A percentile compares a stretch with the other conserved stretches of the same genome.
These are phyloP conservation scores for Boeremia lycopersici DNA, from an alignment of 2,329 filamentous ascomycete genomes.

Conservation along the genomic window DNA sequence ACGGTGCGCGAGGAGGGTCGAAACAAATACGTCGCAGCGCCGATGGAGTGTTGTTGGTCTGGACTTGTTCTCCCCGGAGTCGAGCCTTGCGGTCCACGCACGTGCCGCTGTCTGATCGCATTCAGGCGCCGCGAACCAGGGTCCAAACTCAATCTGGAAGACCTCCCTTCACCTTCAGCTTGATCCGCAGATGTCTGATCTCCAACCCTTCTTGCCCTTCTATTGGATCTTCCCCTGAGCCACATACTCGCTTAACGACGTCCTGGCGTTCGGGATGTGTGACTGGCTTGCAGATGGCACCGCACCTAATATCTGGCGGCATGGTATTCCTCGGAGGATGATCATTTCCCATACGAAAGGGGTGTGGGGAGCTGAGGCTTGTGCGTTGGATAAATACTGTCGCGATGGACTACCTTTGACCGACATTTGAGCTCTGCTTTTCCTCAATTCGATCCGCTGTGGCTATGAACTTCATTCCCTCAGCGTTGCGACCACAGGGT, in stretches of 20 bases:
- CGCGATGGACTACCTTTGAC: background rate
- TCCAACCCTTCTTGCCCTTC: background rate
- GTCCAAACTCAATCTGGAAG: background rate
- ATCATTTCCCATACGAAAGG: background rate
- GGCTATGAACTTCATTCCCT: conserved; percentile 27
- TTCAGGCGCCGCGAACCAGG: background rate
- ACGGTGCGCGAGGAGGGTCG: background rate
- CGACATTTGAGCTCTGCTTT: background rate
- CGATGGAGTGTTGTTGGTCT: conserved; percentile 1
- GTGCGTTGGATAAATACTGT: conserved; percentile 2
- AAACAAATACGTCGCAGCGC: background rate
- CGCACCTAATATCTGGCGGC: conserved; percentile 7
- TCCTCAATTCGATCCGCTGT: background rate
- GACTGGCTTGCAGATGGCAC: conserved; percentile 19
- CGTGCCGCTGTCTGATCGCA: background rate
- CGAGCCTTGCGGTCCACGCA: conserved; percentile 3
- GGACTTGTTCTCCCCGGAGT: background rate
- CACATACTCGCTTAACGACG: background rate
- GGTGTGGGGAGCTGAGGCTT: conserved; percentile 10
- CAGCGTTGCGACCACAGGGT: conserved; percentile 21
- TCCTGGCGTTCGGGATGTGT: conserved; percentile 4
- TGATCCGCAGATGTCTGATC: background rate
- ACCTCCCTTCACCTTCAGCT: conserved; percentile 1
- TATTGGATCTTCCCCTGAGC: too few relatives aligned
- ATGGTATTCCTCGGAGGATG: conserved; percentile 12